Evolutionary conservation across 805 yeast species (phyloP).

Genomic region (Metschnikowia koreensis): DNA sequence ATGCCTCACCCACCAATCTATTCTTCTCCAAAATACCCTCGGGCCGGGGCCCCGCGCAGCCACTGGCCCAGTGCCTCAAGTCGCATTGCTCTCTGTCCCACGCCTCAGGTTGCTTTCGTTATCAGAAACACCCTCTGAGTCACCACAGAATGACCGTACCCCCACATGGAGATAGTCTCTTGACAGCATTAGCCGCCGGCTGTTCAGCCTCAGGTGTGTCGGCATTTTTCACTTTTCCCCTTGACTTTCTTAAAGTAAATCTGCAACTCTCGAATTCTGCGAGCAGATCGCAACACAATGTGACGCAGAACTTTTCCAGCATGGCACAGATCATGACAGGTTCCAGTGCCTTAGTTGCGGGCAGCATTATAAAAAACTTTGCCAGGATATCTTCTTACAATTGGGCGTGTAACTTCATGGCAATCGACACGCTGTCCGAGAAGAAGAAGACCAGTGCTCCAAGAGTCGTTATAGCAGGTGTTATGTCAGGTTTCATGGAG

Average conservation of each 20-base stretch:
- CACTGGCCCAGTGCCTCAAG: background rate
- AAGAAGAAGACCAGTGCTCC: conserved; percentile 71
- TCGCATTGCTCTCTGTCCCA: background rate
- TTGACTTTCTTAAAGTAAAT: conserved; percentile 67
- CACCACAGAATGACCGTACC: conserved; percentile 8
- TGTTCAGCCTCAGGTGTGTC: conserved; percentile 62
- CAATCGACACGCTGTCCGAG: conserved; percentile 42
- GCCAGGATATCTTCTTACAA: conserved; percentile 75
- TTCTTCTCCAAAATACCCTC: background rate
- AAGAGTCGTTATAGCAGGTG: conserved; percentile 78
- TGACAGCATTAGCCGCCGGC: conserved; percentile 61
- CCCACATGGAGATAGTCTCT: conserved; percentile 33
- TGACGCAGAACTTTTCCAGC: conserved; percentile 33
- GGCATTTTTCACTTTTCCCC: conserved; percentile 65
- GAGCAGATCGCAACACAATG: conserved; percentile 33
- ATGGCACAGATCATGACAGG: conserved; percentile 51
- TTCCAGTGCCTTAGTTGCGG: conserved; percentile 70
- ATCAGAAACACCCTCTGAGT: background rate
- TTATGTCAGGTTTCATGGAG: conserved; percentile 79
- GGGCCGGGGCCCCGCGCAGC: background rate
- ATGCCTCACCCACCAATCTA: background rate
- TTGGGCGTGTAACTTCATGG: conserved; percentile 66
- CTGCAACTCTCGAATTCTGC: conserved; percentile 53
- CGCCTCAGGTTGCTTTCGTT: background rate
- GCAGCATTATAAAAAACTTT: conserved; percentile 69